phyloP scores from a whole-genome alignment of 345 rosid genomes.

The Bruguiera parviflora region DNA sequence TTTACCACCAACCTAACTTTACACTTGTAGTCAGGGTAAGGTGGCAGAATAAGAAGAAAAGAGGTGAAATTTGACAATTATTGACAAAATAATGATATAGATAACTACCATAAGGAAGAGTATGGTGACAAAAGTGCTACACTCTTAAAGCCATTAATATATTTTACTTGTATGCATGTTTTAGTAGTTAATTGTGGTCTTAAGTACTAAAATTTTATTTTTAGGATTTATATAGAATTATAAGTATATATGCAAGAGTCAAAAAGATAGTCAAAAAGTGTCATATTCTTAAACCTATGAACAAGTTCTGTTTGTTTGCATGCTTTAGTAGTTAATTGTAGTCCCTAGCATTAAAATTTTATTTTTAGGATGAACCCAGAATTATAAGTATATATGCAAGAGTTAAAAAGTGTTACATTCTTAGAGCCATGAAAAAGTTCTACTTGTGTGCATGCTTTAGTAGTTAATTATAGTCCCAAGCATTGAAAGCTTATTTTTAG shows the following conservation, averaged over 20 bases:
- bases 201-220: not conserved
- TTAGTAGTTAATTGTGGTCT: conserved; percentile 36
- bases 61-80: not conserved
- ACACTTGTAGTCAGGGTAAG: not conserved
- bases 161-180: conserved; percentile 84
- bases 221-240: too few species aligned
- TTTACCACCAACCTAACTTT: too few species aligned
- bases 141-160: conserved; percentile 79
- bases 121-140: conserved; percentile 15
- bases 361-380: too few species aligned
- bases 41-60: not conserved
- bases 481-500: not conserved
- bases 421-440: conserved; percentile 85
- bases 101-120: not conserved
- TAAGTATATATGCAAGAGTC: too few species aligned
- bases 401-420: conserved; percentile 31
- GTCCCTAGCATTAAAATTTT: not conserved
- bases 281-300: not conserved
- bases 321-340: conserved; percentile 50
- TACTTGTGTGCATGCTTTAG: conserved; percentile 87
- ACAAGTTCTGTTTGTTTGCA: conserved; percentile 75
- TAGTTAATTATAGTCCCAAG: conserved; percentile 13
- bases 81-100: not conserved
- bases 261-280: too few species aligned
- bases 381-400: not conserved